Conservation (phyloP, 2,329 filamentous ascomycete species). For the Aspergillus puulaauensis region DNA sequence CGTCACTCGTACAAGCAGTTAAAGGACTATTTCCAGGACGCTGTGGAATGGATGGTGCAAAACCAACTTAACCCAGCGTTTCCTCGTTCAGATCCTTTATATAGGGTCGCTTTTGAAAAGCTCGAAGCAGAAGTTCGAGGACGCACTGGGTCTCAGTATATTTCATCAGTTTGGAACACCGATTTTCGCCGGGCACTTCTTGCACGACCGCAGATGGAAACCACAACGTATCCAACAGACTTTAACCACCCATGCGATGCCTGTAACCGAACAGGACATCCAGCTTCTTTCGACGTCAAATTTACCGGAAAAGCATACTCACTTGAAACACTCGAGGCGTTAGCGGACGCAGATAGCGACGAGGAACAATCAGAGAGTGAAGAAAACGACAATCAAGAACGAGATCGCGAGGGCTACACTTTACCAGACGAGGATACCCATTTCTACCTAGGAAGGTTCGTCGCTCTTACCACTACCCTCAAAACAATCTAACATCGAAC, state of each 20-base stretch:
- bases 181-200: constrained; percentile 67
- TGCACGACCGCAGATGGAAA: constrained; percentile 63
- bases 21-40: constrained; percentile 71
- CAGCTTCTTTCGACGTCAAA: constrained; percentile 63
- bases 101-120: constrained; percentile 67
- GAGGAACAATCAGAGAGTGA: constrained; percentile 34
- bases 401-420: constrained; percentile 46
- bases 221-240: constrained; percentile 46
- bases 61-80: constrained; percentile 75
- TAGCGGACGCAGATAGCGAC: constrained; percentile 51
- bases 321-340: constrained; percentile 63
- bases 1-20: constrained; percentile 64
- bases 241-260: constrained; percentile 61
- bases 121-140: constrained; percentile 69
- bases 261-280: constrained; percentile 68
- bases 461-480: constrained; percentile 1
- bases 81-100: constrained; percentile 61
- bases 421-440: constrained; percentile 46
- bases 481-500: neutral
- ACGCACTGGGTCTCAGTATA: constrained; percentile 68
- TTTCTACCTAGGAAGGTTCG: constrained; percentile 55
- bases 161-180: constrained; percentile 67
- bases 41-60: constrained; percentile 78
- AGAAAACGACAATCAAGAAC: constrained; percentile 33
- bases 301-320: constrained; percentile 68